Base-by-base conservation (phyloP, 2,329 filamentous ascomycete genomes). In the Lithohypha guttulata region DNA sequence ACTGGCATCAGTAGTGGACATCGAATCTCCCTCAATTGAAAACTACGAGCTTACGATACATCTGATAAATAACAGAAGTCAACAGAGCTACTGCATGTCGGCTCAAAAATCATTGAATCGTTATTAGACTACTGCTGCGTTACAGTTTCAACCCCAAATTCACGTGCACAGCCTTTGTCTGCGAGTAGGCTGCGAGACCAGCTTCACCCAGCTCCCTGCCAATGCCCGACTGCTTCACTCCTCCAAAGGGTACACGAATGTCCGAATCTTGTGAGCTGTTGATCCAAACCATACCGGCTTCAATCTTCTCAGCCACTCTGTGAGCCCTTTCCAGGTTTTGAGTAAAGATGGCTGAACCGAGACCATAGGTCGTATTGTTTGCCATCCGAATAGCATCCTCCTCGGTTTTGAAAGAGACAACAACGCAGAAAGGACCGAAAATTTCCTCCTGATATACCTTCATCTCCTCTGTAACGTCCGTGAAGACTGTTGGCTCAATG, bases 221-320 rank as follows among this genome's bases (percentile, higher is more conserved):
- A 53, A 75, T 64, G 14, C 64, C 63, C 39, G 59, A 64, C 50
- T 65, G 61, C 52, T 65, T 65, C 13, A 65, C 61, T 34, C 63
- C 63, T 14, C 63, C 63, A 42, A 63, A 65, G 0, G 62, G 60
- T 7, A 65, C 50, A 0, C 60, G 51, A 2, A 56, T 55, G 43
- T 65, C 61, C 28, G 58, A 61, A 36, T 65, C 61, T 41, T 60
- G 59, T 22, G 56, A 61, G 23, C 59, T 64, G 42, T 66, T 66
- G 18, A 66, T 55, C 63, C 62, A 65, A 3, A 65, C 62, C 59
- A 62, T 65, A n/a, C 63, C 63, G 2, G 62, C 56, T 46, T 65
- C 61, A n/a, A 66, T 59, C 37, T 59, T 56, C 2, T 54, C 52
- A 1, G 62, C 59, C 4, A 66, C 61, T 7, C 61, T 55, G 40